Evolutionary conservation across 306 rosid genomes (phyloP).

Genomic region (Prinsepia uniflora): DNA sequence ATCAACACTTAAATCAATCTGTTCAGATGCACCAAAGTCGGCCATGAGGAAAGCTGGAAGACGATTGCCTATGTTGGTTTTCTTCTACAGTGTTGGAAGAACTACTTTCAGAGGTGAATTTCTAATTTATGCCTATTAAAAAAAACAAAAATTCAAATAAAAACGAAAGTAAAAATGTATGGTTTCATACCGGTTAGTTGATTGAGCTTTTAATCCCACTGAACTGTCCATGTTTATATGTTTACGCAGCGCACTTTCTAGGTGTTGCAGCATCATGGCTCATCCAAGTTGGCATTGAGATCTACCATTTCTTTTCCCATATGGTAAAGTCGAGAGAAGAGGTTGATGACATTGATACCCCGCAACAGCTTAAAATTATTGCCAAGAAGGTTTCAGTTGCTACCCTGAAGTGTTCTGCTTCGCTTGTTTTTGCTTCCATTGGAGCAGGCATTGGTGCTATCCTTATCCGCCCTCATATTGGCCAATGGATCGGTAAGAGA

Average conservation of each 20-base stretch:
- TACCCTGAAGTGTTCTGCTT: conserved; percentile 56
- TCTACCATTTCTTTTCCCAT: conserved; percentile 35
- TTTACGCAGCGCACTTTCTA: conserved; percentile 52
- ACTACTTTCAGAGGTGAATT: conserved; percentile 72
- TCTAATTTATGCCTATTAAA: not conserved
- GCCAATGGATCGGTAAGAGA: conserved; percentile 79
- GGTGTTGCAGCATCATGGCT: conserved; percentile 85
- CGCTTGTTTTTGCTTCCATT: conserved; percentile 69
- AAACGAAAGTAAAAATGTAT: not conserved
- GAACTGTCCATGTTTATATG: conserved; percentile 11
- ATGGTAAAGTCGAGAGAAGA: conserved; percentile 32
- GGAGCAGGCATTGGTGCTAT: conserved; percentile 83
- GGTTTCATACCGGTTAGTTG: not conserved
- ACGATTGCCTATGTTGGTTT: conserved; percentile 48
- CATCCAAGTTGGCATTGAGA: conserved; percentile 66
- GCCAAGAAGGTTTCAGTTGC: conserved; percentile 44
- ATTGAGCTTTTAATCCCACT: conserved; percentile 21
- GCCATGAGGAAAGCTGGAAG: conserved; percentile 75
- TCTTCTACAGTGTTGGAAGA: conserved; percentile 56
- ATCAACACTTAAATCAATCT: conserved; percentile 15
- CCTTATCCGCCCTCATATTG: conserved; percentile 55
- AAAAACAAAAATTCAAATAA: not conserved
- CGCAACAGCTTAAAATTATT: conserved; percentile 34
- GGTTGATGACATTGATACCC: conserved; percentile 29
- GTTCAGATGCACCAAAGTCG: conserved; percentile 60